Base-by-base conservation (phyloP, 768 basidiomycete species). In the Xerocomus brunneocitrinus region DNA sequence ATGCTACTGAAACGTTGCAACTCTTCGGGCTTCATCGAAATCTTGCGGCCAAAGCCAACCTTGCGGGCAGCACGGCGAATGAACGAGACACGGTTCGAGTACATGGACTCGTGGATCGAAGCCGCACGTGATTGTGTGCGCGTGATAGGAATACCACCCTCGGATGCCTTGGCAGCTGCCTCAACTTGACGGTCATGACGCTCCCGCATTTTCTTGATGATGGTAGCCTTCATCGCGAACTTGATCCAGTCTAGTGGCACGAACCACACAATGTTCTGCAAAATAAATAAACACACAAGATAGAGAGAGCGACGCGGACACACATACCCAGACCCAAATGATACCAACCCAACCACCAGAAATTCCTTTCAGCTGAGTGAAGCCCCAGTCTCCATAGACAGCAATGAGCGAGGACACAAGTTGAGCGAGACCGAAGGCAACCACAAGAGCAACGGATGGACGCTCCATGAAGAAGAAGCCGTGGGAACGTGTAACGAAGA, bases 311-410 rank as follows among this genome's bases (percentile, higher is more conserved):
- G 22, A 24, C 30, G 16, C 40, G 8, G 39, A 45, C 0, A 5
- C 10, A 80, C 87, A 39, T 75, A 91, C 91, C 91, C 91, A 94
- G 60, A 95, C 80, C 95, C 95, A 98, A 54, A 95, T 80, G 60
- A 98, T 94, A 74, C 95, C 95, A 60, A 98, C 91, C 95, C 95
- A 98, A 27, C 85, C 89, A 67, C 90, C 95, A 56, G 88, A 90
- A 69, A 98, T 85, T 24, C 74, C 67, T 32, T 76, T 69, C 58
- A 98, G 89, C 50, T 85, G 68, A 32, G 94, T 95, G 82, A 98
- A 98, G 71, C 90, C 89, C 89, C 89, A 97, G 80, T 97, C 67
- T 62, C 80, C 95, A 72, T 87, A 98, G 10, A 78, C 91, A 45
- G 95, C 95, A 61, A 98, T 98, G 77, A 98, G 95, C 38, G 91